These are phyloP conservation scores for Cystoisospora suis DNA, from an alignment of 169 alveolate species.

Conservation along the genomic window DNA sequence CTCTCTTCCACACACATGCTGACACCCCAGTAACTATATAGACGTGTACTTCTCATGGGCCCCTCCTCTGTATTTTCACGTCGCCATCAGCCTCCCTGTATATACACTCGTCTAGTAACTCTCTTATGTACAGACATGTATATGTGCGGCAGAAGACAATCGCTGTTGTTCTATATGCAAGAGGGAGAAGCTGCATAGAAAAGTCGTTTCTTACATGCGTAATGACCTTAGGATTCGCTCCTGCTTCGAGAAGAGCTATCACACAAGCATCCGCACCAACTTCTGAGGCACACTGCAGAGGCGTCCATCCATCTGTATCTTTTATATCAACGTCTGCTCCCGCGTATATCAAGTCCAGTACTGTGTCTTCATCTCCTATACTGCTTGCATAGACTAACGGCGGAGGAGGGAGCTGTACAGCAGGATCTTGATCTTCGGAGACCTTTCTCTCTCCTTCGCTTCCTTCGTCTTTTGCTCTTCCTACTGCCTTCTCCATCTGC, in stretches of 20 bases:
- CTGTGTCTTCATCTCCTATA: neutral
- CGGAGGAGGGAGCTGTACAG: too few relatives aligned
- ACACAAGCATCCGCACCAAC: neutral
- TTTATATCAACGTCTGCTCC: neutral
- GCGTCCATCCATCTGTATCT: conserved; percentile 18
- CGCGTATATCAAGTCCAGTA: neutral
- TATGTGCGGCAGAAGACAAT: neutral
- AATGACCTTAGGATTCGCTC: neutral
- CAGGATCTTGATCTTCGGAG: too few relatives aligned
- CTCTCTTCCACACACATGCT: too few relatives aligned
- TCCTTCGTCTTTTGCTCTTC: neutral
- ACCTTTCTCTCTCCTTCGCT: neutral
- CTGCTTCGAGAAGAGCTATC: neutral
- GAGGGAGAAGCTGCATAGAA: neutral
- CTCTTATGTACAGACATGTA: neutral
- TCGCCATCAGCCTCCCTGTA: neutral
- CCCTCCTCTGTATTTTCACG: neutral
- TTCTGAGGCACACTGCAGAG: conserved; percentile 16
- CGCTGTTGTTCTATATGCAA: neutral
- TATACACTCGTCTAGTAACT: neutral
- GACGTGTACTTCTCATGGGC: neutral
- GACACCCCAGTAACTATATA: neutral
- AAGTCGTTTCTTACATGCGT: neutral
- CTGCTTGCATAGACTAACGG: conserved; percentile 21
- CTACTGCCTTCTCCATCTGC: too few relatives aligned